Base-by-base conservation (phyloP, 345 rosid species). In the Lepidium africanum region DNA sequence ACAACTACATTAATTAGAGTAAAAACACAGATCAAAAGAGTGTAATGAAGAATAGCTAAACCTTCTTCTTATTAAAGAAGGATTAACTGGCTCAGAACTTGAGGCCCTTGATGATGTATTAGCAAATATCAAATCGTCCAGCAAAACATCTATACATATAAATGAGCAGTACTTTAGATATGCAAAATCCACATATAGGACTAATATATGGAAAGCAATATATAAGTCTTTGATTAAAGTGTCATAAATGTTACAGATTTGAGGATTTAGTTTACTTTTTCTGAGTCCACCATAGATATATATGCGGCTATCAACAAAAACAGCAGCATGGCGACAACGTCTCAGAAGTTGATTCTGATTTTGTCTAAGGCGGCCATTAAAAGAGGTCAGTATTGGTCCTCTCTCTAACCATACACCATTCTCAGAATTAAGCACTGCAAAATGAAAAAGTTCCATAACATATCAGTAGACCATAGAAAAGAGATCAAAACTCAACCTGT, bases 311-410 rank as follows among this genome's bases (percentile, higher is more conserved):
- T 91, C 98, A 75, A 86, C 72, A 51, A 90, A 83, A 19, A 91
- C 90, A 77, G 91, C 75, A 63, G 93, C 96, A 83, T 92, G 98
- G 61, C 85, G 88, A 64, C 81, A 83, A 50, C 94, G 92, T 36
- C 76, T 86, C 89, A 86, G 80, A 71, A 78, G 78, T 76, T 86
- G 78, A 79, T 87, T 87, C 59, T 75, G 71, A 15, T 82, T 41
- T 35, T 77, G 83, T 48, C 78, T 85, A 76, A 77, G 81, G 15
- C 27, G 10, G 35, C 30, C 41, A 41, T 79, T 83, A 1, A 83
- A 65, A 15, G 84, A 81, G 67, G 84, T 85, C 62, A 81, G 32
- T 27, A 27, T 86, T 45, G 81, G 80, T 69, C 88, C 86, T 71
- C 76, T 80, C 40, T 84, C 93, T 80, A 85, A 55, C 98, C 98